phyloP scores from a whole-genome alignment of 2,329 filamentous ascomycete genomes.

The Trematosphaeria pertusa region DNA sequence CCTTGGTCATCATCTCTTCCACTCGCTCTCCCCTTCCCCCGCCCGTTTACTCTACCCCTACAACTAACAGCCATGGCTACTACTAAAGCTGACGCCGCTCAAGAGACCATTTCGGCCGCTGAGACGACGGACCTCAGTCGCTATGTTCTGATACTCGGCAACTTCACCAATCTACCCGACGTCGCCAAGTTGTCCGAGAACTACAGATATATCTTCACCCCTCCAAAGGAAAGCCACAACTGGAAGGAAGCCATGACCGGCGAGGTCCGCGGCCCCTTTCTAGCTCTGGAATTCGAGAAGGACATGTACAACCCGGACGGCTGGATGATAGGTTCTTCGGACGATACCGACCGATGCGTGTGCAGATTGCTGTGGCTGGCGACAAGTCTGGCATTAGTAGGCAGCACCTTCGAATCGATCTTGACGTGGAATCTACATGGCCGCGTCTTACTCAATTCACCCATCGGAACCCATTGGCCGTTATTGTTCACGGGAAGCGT shows the following conservation, averaged over 20 bases:
- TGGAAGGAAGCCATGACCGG: conserved; percentile 5
- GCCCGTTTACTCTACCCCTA: no score
- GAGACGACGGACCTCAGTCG: conserved; percentile 5
- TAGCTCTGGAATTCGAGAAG: neutral
- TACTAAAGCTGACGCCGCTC: neutral
- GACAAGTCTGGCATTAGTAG: conserved; percentile 1
- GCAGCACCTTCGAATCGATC: conserved; percentile 2
- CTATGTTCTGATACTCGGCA: conserved; percentile 3
- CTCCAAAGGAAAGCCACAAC: conserved; percentile 2
- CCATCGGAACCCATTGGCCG: neutral
- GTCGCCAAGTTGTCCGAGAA: conserved; percentile 6
- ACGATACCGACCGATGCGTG: neutral
- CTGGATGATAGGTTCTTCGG: neutral
- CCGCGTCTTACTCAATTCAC: neutral
- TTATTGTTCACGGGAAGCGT: neutral
- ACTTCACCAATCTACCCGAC: conserved; percentile 6
- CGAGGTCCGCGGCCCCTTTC: neutral
- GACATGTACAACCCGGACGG: neutral
- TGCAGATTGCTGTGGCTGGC: conserved; percentile 1
- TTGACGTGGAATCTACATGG: neutral
- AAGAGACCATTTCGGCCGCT: conserved; percentile 2
- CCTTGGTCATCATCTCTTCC: neutral
- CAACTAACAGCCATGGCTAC: conserved; percentile 1
- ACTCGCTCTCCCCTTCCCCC: neutral
- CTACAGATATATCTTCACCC: conserved; percentile 2